Conservation (phyloP, 108 stramenopile genomes). For the Phaeodactylum tricornutum region DNA sequence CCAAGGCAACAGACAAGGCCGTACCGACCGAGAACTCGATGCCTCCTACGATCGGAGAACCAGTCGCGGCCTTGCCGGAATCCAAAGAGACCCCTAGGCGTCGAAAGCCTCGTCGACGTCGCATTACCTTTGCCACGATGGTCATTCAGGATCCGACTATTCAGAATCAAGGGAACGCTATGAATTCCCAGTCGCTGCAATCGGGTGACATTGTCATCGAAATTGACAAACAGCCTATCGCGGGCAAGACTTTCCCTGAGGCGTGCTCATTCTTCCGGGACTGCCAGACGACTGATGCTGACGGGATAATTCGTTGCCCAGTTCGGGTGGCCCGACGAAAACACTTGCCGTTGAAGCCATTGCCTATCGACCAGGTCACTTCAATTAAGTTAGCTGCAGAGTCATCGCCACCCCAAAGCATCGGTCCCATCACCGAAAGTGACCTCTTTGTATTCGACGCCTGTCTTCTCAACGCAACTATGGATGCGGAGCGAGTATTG, state of each 20-base stretch:
- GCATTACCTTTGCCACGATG: constrained; percentile 50
- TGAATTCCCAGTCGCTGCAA: constrained; percentile 13
- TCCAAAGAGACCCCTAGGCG: constrained; percentile 3
- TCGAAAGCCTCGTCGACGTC: constrained; percentile 28
- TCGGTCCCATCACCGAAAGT: too few relatives aligned
- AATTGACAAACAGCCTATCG: constrained; percentile 30
- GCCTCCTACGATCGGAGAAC: too few relatives aligned
- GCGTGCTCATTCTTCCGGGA: constrained; percentile 34
- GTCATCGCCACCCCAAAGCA: too few relatives aligned
- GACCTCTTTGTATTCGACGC: too few relatives aligned
- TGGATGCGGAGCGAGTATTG: not conserved
- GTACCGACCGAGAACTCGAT: too few relatives aligned
- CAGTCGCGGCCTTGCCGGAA: not conserved
- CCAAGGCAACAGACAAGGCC: too few relatives aligned
- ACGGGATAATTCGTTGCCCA: constrained; percentile 1
- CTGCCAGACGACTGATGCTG: not conserved
- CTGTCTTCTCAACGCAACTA: not conserved
- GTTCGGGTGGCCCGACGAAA: not conserved
- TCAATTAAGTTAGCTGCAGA: too few relatives aligned
- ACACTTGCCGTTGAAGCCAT: not conserved
- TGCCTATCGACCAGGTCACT: too few relatives aligned
- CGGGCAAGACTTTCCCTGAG: constrained; percentile 40
- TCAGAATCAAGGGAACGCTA: constrained; percentile 27
- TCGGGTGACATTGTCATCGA: constrained; percentile 60
- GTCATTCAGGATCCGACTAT: constrained; percentile 35